Evolutionary conservation across 2,329 filamentous ascomycete species (phyloP).

Genomic region (Leptographium radiaticola): DNA sequence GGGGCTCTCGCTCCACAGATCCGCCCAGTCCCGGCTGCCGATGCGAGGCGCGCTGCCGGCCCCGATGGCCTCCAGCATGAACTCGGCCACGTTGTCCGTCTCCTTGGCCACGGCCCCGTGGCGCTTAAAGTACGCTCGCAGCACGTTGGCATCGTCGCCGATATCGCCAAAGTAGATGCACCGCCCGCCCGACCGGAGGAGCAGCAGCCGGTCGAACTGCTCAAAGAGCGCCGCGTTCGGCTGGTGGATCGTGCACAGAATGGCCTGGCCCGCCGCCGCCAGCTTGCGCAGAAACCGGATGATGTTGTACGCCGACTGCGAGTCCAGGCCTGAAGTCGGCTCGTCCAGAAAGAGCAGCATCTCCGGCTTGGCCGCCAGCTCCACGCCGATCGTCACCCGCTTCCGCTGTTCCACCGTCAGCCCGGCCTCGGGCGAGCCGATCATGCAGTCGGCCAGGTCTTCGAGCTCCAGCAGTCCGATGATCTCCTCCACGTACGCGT

Average conservation of each 20-base stretch:
- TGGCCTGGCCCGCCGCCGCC: conserved; percentile 68
- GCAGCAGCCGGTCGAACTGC: conserved; percentile 71
- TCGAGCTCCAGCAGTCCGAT: conserved; percentile 47
- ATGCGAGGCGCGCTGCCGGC: conserved; percentile 61
- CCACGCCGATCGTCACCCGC: conserved; percentile 84
- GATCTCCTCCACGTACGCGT: conserved; percentile 45
- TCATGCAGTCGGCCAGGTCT: conserved; percentile 43
- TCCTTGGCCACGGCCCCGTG: conserved; percentile 46
- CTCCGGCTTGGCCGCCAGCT: conserved; percentile 71
- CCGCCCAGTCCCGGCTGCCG: conserved; percentile 65
- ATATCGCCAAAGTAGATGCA: conserved; percentile 83
- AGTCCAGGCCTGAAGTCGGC: conserved; percentile 63
- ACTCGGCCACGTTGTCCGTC: conserved; percentile 54
- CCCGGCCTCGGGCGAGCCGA: conserved; percentile 52
- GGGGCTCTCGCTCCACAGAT: conserved; percentile 62
- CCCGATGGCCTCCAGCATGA: conserved; percentile 76
- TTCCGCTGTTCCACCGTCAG: conserved; percentile 53
- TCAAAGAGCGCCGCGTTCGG: conserved; percentile 78
- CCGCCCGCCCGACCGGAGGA: conserved; percentile 65
- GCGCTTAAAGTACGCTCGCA: conserved; percentile 51
- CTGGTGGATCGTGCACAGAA: conserved; percentile 85
- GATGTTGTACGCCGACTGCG: conserved; percentile 62
- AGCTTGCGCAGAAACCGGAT: conserved; percentile 67
- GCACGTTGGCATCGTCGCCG: conserved; percentile 55
- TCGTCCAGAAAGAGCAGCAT: conserved; percentile 69